phyloP scores from a whole-genome alignment of 2,329 filamentous ascomycete genomes.

The Moelleriella libera region DNA sequence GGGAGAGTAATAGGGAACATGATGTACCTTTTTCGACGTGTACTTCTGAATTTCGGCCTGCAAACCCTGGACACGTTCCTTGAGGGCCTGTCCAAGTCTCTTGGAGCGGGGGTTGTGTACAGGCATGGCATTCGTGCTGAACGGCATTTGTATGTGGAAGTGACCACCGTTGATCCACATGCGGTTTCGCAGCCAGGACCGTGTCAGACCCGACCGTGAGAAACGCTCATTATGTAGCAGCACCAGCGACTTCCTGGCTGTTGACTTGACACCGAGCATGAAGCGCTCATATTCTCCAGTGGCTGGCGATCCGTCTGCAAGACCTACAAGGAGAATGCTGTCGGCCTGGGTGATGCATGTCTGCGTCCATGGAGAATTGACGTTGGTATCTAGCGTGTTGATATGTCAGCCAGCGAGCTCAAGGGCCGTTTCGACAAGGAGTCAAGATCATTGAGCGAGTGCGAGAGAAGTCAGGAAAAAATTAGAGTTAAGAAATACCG shows the following conservation, averaged over 20 bases:
- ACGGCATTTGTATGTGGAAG: constrained; percentile 93
- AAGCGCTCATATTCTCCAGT: constrained; percentile 97
- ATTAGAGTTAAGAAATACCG: constrained; percentile 49
- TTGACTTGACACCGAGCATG: constrained; percentile 92
- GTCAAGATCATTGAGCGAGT: no score
- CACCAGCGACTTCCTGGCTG: constrained; percentile 83
- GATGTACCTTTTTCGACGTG: constrained; percentile 81
- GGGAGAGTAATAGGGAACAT: constrained; percentile 77
- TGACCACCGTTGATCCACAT: constrained; percentile 98
- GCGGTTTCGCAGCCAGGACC: constrained; percentile 81
- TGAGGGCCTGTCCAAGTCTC: constrained; percentile 71
- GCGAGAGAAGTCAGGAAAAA: constrained; percentile 42
- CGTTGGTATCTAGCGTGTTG: constrained; percentile 59
- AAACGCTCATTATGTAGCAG: constrained; percentile 82
- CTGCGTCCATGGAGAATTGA: constrained; percentile 96
- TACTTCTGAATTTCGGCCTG: constrained; percentile 98
- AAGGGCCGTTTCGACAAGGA: neutral
- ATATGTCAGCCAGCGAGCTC: constrained; percentile 13
- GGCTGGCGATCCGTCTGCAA: constrained; percentile 77
- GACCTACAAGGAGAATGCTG: constrained; percentile 81
- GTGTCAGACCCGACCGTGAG: constrained; percentile 68
- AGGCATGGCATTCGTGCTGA: constrained; percentile 61
- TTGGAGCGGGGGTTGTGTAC: constrained; percentile 55
- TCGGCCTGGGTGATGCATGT: constrained; percentile 96
- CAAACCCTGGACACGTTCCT: constrained; percentile 83